Percentiles rank a stretch among this genome's conserved stretches.
phyloP scores from a whole-genome alignment of 306 rosid genomes.

The Ammopiptanthus mongolicus region DNA sequence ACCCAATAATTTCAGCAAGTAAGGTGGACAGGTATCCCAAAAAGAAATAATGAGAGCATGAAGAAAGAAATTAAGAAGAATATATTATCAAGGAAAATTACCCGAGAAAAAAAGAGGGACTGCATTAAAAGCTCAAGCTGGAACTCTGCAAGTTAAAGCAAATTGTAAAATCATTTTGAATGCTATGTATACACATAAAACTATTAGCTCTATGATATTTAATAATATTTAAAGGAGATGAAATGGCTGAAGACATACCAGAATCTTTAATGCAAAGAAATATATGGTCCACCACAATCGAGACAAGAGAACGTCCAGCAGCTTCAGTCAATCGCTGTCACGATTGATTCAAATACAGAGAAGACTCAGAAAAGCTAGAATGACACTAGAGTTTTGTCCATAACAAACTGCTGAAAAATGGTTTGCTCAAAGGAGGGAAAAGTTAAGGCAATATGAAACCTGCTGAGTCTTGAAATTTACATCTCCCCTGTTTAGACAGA shows the following conservation, averaged over 20 bases:
- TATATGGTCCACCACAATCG: slow-evolving; percentile 87
- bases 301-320: slow-evolving; percentile 77
- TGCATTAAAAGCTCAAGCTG: slow-evolving; percentile 96
- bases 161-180: slow-evolving; percentile 25
- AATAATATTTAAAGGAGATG: slow-evolving; percentile 1
- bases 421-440: slow-evolving; percentile 8
- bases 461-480: slow-evolving; percentile 64
- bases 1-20: not conserved
- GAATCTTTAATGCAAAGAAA: slow-evolving; percentile 89
- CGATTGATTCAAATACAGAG: slow-evolving; percentile 23
- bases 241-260: slow-evolving; percentile 44
- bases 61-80: not conserved
- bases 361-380: slow-evolving; percentile 25
- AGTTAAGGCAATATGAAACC: slow-evolving; percentile 44
- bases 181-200: not conserved
- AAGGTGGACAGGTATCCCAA: not conserved
- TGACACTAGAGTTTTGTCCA: slow-evolving; percentile 4
- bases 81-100: slow-evolving; percentile 26
- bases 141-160: slow-evolving; percentile 68
- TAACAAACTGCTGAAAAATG: slow-evolving; percentile 1
- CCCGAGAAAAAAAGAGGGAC: slow-evolving; percentile 93
- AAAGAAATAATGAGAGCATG: not conserved
- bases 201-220: not conserved
- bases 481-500: slow-evolving; percentile 85
- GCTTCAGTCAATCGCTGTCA: slow-evolving; percentile 82